Evolutionary conservation across 2,329 filamentous ascomycete genomes (phyloP).

Genomic region (Hawksworthiomyces lignivorus): DNA sequence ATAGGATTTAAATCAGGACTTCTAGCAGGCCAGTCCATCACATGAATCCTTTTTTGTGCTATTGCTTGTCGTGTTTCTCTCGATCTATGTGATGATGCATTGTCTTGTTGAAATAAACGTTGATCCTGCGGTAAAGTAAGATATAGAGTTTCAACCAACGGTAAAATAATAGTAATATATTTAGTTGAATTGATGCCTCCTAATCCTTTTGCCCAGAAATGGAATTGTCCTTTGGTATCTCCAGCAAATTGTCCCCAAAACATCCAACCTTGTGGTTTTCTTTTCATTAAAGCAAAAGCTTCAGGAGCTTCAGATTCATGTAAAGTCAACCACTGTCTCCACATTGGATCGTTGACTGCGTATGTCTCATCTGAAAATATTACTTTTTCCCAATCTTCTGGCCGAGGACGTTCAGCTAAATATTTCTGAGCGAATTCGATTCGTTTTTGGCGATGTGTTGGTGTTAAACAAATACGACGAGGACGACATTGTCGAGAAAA

Average conservation of each 20-base stretch:
- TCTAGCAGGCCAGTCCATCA: background rate
- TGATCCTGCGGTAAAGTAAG: background rate
- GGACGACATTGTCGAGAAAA: background rate
- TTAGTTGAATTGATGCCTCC: background rate
- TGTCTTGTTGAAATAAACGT: background rate
- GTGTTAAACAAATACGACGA: background rate
- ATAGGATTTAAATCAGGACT: slow-evolving; percentile 4
- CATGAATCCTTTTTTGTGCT: background rate
- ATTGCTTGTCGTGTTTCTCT: background rate
- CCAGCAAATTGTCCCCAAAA: background rate
- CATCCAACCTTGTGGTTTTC: background rate
- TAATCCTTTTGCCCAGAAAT: background rate
- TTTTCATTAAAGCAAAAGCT: background rate
- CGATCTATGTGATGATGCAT: background rate
- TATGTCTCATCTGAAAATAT: slow-evolving; percentile 3
- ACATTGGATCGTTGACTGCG: background rate
- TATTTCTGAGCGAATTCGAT: background rate
- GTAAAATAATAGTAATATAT: background rate
- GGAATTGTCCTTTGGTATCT: background rate
- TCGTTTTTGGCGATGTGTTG: background rate
- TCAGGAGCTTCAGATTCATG: too few relatives aligned
- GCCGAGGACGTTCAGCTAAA: background rate
- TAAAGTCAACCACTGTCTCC: background rate
- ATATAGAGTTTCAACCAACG: background rate
- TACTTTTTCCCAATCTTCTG: background rate